phyloP scores from a whole-genome alignment of 1,284 basidiomycete genomes.

The Xerocomus cyaneibrunnescens region DNA sequence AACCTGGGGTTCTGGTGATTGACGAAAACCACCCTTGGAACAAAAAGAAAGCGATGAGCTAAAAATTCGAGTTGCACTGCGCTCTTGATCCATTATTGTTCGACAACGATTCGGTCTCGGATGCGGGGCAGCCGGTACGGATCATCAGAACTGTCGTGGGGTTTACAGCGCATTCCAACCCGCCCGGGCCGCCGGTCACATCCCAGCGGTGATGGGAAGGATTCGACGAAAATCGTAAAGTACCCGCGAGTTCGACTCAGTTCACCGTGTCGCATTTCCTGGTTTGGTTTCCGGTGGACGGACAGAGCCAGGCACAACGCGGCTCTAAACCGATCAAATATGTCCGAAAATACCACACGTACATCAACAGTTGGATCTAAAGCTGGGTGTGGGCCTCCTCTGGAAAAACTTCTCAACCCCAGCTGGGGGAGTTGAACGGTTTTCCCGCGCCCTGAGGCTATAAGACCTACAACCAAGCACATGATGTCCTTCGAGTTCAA shows the following conservation, averaged over 20 bases:
- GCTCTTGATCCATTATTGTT: too few relatives aligned
- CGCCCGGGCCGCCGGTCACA: too few relatives aligned
- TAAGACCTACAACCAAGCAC: constrained; percentile 7
- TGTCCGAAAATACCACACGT: background rate
- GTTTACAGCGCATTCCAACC: too few relatives aligned
- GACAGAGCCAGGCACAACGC: too few relatives aligned
- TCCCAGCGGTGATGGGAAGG: too few relatives aligned
- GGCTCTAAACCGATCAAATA: background rate
- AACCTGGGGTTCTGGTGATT: too few relatives aligned
- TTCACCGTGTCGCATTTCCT: too few relatives aligned
- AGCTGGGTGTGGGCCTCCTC: constrained; percentile 39
- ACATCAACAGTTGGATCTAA: background rate
- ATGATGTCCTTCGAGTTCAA: background rate
- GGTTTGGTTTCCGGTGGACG: background rate
- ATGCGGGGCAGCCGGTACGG: too few relatives aligned
- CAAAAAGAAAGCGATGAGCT: background rate
- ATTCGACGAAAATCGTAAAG: too few relatives aligned
- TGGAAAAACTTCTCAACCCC: background rate
- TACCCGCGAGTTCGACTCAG: too few relatives aligned
- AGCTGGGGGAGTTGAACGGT: background rate
- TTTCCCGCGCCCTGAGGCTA: constrained; percentile 13
- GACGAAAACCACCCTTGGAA: background rate
- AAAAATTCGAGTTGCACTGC: background rate
- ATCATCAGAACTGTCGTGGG: too few relatives aligned
- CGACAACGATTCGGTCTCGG: too few relatives aligned